Evolutionary conservation across 352 stramenopile species (phyloP).

Genomic region (Thalassiosira exigua): DNA sequence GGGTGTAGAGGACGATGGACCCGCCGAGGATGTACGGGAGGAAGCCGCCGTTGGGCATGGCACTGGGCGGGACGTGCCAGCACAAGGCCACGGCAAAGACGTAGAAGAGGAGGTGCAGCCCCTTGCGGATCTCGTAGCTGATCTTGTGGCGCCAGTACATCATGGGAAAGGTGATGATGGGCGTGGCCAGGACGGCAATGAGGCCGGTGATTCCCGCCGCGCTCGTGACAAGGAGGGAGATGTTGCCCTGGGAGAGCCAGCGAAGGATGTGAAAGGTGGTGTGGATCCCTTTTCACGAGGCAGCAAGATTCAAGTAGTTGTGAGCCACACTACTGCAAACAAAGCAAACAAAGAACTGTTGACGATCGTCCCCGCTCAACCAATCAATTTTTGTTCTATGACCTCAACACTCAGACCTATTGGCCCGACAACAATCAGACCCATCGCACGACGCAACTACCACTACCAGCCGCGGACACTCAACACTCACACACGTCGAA

Average conservation of each 20-base stretch:
- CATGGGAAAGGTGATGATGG: constrained; percentile 58
- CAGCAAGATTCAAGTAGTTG: too few species aligned
- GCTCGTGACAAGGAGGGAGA: constrained; percentile 40
- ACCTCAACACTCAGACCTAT: too few species aligned
- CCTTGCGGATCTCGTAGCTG: constrained; percentile 61
- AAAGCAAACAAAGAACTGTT: too few species aligned
- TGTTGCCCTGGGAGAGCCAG: constrained; percentile 52
- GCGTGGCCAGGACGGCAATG: constrained; percentile 30
- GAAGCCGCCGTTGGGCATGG: constrained; percentile 60
- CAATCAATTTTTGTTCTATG: too few species aligned
- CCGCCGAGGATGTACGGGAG: constrained; percentile 40
- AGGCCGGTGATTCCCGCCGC: constrained; percentile 46
- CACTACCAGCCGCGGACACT: too few species aligned
- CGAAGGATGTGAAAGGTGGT: constrained; percentile 46
- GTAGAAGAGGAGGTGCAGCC: constrained; percentile 53
- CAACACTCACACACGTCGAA: constrained; percentile 44
- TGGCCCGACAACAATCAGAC: too few species aligned
- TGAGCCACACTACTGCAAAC: too few species aligned
- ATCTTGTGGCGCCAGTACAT: constrained; percentile 43
- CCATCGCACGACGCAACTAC: too few species aligned
- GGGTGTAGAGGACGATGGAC: constrained; percentile 51
- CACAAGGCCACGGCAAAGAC: constrained; percentile 47
- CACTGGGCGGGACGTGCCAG: constrained; percentile 49
- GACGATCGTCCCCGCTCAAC: too few species aligned
- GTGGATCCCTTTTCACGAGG: too few species aligned